phyloP scores from a whole-genome alignment of 2,329 filamentous ascomycete genomes.

The Neocucurbitaria cava region DNA sequence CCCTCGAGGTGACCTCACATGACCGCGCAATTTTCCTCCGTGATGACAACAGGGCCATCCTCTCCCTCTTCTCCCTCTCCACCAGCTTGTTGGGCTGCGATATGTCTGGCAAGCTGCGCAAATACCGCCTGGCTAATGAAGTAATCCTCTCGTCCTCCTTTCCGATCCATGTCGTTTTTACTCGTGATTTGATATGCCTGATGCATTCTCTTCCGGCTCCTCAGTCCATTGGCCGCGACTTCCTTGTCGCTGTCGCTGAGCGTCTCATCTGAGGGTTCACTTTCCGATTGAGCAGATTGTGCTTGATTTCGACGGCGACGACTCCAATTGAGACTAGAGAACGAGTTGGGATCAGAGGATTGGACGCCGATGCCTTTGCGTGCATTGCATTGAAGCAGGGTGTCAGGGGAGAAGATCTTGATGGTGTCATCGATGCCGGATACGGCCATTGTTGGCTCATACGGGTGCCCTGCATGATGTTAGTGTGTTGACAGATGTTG shows the following conservation, averaged over 20 bases:
- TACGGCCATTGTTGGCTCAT: conserved; percentile 70
- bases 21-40: conserved; percentile 40
- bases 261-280: conserved; percentile 9
- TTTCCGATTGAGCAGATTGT: conserved; percentile 8
- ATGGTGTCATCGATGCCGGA: conserved; percentile 73
- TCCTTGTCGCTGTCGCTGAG: conserved; percentile 47
- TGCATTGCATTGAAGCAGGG: conserved; percentile 63
- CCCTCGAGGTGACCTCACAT: conserved; percentile 21
- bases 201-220: conserved; percentile 65
- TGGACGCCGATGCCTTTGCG: conserved; percentile 65
- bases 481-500: conserved; percentile 7
- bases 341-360: conserved; percentile 51
- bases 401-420: conserved; percentile 71
- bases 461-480: conserved; percentile 63
- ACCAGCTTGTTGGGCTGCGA: conserved; percentile 31
- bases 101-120: conserved; percentile 46
- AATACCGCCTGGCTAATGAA: conserved; percentile 58
- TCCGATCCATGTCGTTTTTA: conserved; percentile 67
- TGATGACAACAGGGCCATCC: conserved; percentile 33
- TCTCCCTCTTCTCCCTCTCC: conserved; percentile 31
- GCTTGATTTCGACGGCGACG: conserved; percentile 25
- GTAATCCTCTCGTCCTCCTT: conserved; percentile 64
- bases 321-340: conserved; percentile 49
- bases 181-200: conserved; percentile 67
- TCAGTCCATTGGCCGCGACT: conserved; percentile 56